Conservation (phyloP, 1,139 yeast species). For the Scheffersomyces insectosa region DNA sequence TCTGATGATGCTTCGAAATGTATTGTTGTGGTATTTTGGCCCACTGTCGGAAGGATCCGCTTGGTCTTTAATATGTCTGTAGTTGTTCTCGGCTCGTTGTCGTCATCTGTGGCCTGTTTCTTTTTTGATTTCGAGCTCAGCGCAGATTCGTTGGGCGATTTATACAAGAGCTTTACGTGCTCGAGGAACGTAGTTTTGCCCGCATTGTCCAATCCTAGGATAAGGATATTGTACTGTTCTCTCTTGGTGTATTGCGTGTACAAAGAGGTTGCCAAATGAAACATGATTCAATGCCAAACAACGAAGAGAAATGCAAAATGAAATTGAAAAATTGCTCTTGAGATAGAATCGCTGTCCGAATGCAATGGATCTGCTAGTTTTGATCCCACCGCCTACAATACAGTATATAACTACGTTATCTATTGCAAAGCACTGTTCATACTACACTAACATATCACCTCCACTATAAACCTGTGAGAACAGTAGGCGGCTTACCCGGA, state of each 20-base stretch:
- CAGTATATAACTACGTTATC: too few species aligned
- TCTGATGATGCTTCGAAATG: slow-evolving; percentile 33
- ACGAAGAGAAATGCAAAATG: not conserved
- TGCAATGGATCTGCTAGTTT: not conserved
- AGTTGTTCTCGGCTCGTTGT: slow-evolving; percentile 16
- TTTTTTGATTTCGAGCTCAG: slow-evolving; percentile 12
- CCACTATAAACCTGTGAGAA: too few species aligned
- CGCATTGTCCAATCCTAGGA: slow-evolving; percentile 91
- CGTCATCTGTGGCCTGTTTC: slow-evolving; percentile 6
- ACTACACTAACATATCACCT: too few species aligned
- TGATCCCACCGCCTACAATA: too few species aligned
- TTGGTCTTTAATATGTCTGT: slow-evolving; percentile 49
- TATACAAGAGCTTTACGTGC: slow-evolving; percentile 43
- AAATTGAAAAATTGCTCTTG: not conserved
- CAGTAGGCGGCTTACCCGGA: too few species aligned
- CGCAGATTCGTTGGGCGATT: slow-evolving; percentile 26
- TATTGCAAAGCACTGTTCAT: too few species aligned
- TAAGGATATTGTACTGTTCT: slow-evolving; percentile 60
- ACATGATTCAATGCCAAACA: slow-evolving; percentile 24
- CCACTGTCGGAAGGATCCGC: slow-evolving; percentile 53
- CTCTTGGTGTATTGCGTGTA: slow-evolving; percentile 50
- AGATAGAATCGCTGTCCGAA: not conserved
- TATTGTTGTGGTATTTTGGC: slow-evolving; percentile 48
- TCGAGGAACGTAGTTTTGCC: slow-evolving; percentile 85
- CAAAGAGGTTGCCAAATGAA: slow-evolving; percentile 47